Conservation (phyloP, 352 stramenopile species). For the Ochromonadaceae sp. region DNA sequence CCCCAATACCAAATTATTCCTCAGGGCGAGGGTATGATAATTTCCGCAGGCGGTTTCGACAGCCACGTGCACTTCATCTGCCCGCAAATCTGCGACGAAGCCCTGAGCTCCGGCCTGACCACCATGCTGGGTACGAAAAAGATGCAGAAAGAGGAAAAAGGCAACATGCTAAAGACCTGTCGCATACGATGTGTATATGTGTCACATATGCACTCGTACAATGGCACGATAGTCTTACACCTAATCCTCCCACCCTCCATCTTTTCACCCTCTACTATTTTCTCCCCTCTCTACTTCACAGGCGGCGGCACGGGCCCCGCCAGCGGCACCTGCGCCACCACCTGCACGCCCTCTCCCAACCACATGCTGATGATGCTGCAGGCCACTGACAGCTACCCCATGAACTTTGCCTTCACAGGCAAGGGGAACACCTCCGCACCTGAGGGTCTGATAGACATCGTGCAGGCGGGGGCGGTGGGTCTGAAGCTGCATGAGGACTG, state of each 20-base stretch:
- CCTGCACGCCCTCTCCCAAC: slow-evolving; percentile 79
- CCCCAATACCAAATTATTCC: no score
- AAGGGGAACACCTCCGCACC: slow-evolving; percentile 83
- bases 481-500: slow-evolving; percentile 97
- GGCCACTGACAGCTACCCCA: slow-evolving; percentile 67
- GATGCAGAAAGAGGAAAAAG: not conserved
- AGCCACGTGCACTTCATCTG: slow-evolving; percentile 95
- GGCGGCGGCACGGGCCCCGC: slow-evolving; percentile 74
- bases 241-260: no score
- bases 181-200: no score
- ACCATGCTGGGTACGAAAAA: slow-evolving; percentile 46
- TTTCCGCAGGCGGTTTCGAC: slow-evolving; percentile 85
- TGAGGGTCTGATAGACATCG: slow-evolving; percentile 62
- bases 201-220: no score
- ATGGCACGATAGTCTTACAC: no score
- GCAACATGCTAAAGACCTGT: not conserved
- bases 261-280: no score
- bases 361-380: slow-evolving; percentile 90
- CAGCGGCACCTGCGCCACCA: slow-evolving; percentile 84
- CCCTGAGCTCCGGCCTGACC: slow-evolving; percentile 71
- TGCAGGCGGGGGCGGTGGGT: slow-evolving; percentile 69
- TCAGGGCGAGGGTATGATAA: slow-evolving; percentile 83
- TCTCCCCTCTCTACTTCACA: no score
- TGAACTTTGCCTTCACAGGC: slow-evolving; percentile 93
- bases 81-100: slow-evolving; percentile 79